Evolutionary conservation across 2,329 filamentous ascomycete species (phyloP).

Genomic region (Aspergillus unguis): DNA sequence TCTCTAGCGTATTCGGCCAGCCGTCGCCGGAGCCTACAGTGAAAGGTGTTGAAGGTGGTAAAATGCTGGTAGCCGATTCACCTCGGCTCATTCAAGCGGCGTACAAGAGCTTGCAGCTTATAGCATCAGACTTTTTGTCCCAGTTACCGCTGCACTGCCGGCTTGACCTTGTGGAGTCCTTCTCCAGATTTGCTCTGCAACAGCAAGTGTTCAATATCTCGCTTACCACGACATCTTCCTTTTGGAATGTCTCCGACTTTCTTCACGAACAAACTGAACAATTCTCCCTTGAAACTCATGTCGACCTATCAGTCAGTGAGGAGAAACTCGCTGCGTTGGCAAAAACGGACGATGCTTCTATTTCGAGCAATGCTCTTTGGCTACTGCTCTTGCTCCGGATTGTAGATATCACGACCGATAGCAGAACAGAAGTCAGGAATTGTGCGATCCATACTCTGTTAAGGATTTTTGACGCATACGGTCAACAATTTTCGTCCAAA

Average conservation of each 20-base stretch:
- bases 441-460: constrained; percentile 84
- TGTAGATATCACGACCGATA: constrained; percentile 40
- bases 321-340: constrained; percentile 58
- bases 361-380: constrained; percentile 48
- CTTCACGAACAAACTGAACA: constrained; percentile 54
- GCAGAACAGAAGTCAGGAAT: constrained; percentile 42
- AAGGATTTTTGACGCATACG: constrained; percentile 88
- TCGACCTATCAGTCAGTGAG: constrained; percentile 51
- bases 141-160: constrained; percentile 69
- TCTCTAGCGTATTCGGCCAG: constrained; percentile 72
- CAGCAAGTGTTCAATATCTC: constrained; percentile 92
- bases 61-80: constrained; percentile 47
- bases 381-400: constrained; percentile 38
- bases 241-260: constrained; percentile 93
- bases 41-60: not conserved
- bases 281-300: constrained; percentile 36
- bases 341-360: constrained; percentile 55
- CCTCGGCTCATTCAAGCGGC: constrained; percentile 76
- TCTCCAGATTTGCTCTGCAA: constrained; percentile 86
- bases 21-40: constrained; percentile 25
- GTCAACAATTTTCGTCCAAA: constrained; percentile 70
- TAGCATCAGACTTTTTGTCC: constrained; percentile 89
- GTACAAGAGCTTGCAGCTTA: constrained; percentile 84
- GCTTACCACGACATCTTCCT: constrained; percentile 89
- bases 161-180: constrained; percentile 75